Percentiles rank a stretch among this genome's conserved stretches.
These are phyloP conservation scores for Trichophyton schoenleinii DNA, from an alignment of 2,329 filamentous ascomycete species.

Conservation along the genomic window DNA sequence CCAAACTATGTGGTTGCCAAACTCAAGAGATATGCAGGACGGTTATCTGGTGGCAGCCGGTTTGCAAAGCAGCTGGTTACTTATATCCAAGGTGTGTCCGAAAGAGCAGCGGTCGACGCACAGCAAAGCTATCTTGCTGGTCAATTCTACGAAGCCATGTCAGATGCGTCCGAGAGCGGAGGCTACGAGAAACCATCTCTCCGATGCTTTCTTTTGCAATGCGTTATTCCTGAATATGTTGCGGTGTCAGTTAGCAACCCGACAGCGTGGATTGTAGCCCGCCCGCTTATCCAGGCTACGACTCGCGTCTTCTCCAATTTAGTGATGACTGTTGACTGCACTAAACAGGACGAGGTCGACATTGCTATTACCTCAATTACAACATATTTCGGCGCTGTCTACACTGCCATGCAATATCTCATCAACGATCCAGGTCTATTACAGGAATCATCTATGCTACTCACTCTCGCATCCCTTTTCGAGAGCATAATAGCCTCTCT, in stretches of 20 bases:
- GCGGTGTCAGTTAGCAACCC: conserved; percentile 34
- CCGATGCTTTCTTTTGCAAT: conserved; percentile 40
- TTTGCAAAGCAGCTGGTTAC: conserved; percentile 42
- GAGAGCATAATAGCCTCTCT: conserved; percentile 31
- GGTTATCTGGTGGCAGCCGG: conserved; percentile 34
- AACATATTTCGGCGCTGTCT: conserved; percentile 28
- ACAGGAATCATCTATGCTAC: conserved; percentile 28
- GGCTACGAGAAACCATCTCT: conserved; percentile 33
- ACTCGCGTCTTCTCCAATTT: conserved; percentile 32
- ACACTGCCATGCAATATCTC: conserved; percentile 26
- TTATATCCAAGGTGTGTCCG: conserved; percentile 49
- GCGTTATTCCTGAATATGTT: conserved; percentile 47
- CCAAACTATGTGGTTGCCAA: conserved; percentile 51
- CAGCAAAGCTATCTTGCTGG: conserved; percentile 44
- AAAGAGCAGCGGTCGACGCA: conserved; percentile 46
- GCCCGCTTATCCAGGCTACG: conserved; percentile 41
- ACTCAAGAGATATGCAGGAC: conserved; percentile 47
- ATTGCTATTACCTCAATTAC: conserved; percentile 27
- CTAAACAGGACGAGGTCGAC: conserved; percentile 27
- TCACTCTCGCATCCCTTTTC: conserved; percentile 29
- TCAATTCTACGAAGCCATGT: conserved; percentile 42
- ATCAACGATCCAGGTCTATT: conserved; percentile 24
- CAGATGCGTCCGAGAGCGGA: conserved; percentile 32
- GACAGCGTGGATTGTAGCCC: conserved; percentile 40
- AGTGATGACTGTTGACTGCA: conserved; percentile 35